phyloP scores from a whole-genome alignment of 306 rosid species.

The Glycine tomentella region DNA sequence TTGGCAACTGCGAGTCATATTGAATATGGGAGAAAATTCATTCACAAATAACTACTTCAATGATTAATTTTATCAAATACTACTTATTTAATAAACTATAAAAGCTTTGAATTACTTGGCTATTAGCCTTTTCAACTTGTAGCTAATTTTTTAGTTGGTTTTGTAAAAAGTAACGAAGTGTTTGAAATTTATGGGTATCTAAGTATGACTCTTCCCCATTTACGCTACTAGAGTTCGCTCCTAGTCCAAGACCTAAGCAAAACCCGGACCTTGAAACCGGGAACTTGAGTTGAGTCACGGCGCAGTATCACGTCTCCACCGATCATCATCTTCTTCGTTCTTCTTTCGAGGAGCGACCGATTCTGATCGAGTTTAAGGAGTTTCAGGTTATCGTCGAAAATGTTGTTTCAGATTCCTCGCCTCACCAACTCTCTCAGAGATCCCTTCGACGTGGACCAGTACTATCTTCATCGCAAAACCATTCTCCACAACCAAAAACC shows the following conservation, averaged over 20 bases:
- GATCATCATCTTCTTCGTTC: not conserved
- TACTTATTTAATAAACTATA: too few relatives aligned
- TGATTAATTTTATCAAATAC: too few relatives aligned
- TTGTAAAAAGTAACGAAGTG: too few relatives aligned
- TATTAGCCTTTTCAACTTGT: too few relatives aligned
- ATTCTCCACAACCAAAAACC: constrained; percentile 48
- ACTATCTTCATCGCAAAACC: constrained; percentile 58
- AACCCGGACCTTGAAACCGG: not conserved
- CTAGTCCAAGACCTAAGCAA: not conserved
- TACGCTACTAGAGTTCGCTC: not conserved
- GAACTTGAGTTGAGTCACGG: not conserved
- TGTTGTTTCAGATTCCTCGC: constrained; percentile 66
- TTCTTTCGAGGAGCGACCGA: not conserved
- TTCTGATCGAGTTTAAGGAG: not conserved
- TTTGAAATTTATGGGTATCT: too few relatives aligned
- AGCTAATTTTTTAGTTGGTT: too few relatives aligned
- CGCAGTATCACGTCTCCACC: not conserved
- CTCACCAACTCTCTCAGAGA: constrained; percentile 59
- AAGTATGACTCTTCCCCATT: too few relatives aligned
- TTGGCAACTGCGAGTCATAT: too few relatives aligned
- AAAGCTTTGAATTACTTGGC: too few relatives aligned
- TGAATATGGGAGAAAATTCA: too few relatives aligned
- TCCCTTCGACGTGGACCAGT: constrained; percentile 58
- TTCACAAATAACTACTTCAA: too few relatives aligned
- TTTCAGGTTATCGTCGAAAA: not conserved